Base-by-base conservation (phyloP, 2,329 filamentous ascomycete species). In the Alternaria tenuissima region DNA sequence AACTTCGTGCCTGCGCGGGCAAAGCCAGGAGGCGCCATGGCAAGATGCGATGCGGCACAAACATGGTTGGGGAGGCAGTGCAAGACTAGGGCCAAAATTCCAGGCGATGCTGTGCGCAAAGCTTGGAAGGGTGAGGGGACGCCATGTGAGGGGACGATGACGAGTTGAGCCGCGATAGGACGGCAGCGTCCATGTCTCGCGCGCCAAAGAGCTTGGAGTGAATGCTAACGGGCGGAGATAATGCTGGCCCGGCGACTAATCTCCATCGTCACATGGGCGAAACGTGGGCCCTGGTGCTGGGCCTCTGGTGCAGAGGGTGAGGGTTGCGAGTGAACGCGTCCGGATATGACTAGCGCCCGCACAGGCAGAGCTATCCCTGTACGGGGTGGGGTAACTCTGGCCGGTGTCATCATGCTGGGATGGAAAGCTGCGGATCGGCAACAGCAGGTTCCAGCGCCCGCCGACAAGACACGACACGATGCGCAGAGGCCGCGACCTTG, bases 1-100 rank as follows among this genome's bases (percentile, higher is more conserved):
- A 76, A 57, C 8, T 47, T 5, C 72, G 68, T 2, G 58, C 28
- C 7, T 52, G 67, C 4, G 56, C 9, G 7, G 59, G 61, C 7
- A 55, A 47, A 20, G 28, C 67, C 52, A 62, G 28, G 44, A 59
- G 61, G 51, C 70, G 66, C 69, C 73, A 72, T 39, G 67, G 71
- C 56, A 75, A 66, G 20, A 68, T 42, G 54, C 67, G 67, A 52
- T 60, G 66, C 30, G 59, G 69, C 16, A 65, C 63, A 41, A 67
- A 65, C 60, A 65, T 72, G 65, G 70, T 41, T 28, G 41, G 55
- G 44, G 42, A 12, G 16, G 46, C 43, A 30, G 44, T 28, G 51
- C 44, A 28, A 20, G 26, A 34, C 52, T 57, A 55, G 48, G 41
- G 38, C 48, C 18, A 47, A 57, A 52, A 49, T 55, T 56, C 48